phyloP scores from a whole-genome alignment of 352 stramenopile genomes.

The Phytopythium boreale region DNA sequence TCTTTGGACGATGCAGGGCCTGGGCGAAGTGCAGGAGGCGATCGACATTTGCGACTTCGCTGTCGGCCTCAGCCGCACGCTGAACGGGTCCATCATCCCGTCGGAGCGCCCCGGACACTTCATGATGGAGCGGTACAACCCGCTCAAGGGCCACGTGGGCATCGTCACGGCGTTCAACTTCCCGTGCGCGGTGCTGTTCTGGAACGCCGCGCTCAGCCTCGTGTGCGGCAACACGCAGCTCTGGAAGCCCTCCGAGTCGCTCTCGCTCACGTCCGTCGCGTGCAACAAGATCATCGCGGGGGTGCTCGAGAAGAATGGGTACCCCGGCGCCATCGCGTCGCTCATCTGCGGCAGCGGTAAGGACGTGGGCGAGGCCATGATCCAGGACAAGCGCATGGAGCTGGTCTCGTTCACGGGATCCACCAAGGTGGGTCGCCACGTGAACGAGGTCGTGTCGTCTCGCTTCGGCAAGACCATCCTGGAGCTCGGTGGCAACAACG shows the following conservation, averaged over 20 bases:
- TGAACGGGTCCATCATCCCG: conserved; percentile 89
- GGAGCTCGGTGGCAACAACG: conserved; percentile 92
- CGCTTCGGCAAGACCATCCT: conserved; percentile 92
- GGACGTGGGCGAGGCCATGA: conserved; percentile 85
- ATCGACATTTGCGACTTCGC: conserved; percentile 95
- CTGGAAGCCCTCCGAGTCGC: conserved; percentile 90
- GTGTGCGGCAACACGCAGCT: conserved; percentile 91
- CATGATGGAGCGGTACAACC: conserved; percentile 94
- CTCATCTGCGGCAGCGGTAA: conserved; percentile 77
- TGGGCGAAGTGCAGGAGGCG: conserved; percentile 92
- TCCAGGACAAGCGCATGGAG: conserved; percentile 85
- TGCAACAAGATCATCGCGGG: conserved; percentile 90
- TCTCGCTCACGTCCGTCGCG: conserved; percentile 87
- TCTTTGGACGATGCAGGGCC: conserved; percentile 38
- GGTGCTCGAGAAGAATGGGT: conserved; percentile 84
- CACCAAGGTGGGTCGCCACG: conserved; percentile 83
- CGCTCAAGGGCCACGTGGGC: conserved; percentile 89
- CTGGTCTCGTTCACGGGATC: conserved; percentile 91
- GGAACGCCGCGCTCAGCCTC: conserved; percentile 89
- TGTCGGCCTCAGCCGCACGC: conserved; percentile 84
- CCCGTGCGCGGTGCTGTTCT: conserved; percentile 87
- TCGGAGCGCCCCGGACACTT: conserved; percentile 90
- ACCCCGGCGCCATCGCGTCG: conserved; percentile 81
- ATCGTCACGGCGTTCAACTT: conserved; percentile 96
- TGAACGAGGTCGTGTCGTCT: conserved; percentile 84